These are phyloP conservation scores for Phalaenopsis aphrodite DNA, from an alignment of 106 monocot species.

Conservation along the genomic window DNA sequence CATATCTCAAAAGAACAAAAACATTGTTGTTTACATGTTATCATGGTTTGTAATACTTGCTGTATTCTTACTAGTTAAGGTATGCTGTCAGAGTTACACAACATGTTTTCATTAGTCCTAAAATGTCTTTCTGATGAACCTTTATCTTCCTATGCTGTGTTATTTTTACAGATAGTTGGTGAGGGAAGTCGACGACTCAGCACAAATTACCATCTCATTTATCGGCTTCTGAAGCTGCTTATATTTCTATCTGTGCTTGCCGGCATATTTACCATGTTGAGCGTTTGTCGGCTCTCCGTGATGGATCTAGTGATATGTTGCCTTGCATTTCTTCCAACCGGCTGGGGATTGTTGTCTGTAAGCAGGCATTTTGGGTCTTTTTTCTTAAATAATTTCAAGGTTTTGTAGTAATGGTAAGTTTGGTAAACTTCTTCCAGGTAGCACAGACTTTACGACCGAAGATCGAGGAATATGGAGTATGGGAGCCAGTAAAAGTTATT, in stretches of 20 bases:
- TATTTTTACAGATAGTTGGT: slow-evolving; percentile 21
- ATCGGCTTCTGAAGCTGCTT: slow-evolving; percentile 54
- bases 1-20: slow-evolving; percentile 63
- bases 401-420: too few species aligned
- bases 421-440: slow-evolving; percentile 23
- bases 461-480: slow-evolving; percentile 45
- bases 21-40: slow-evolving; percentile 56
- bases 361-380: background rate
- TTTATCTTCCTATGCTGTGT: background rate
- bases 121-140: background rate
- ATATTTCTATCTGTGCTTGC: slow-evolving; percentile 43
- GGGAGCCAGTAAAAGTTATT: slow-evolving; percentile 54
- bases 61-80: slow-evolving; percentile 53
- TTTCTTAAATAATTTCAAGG: too few species aligned
- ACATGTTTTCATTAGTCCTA: background rate
- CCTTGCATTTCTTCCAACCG: slow-evolving; percentile 76
- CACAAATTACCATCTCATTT: slow-evolving; percentile 46
- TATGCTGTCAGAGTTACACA: background rate
- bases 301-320: slow-evolving; percentile 61
- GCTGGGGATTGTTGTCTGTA: slow-evolving; percentile 69
- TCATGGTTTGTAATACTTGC: slow-evolving; percentile 63
- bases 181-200: slow-evolving; percentile 51
- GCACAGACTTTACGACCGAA: slow-evolving; percentile 58
- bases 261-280: slow-evolving; percentile 31
- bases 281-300: slow-evolving; percentile 42